phyloP scores from a whole-genome alignment of 768 basidiomycete species.

The Rhizopogon sp. region DNA sequence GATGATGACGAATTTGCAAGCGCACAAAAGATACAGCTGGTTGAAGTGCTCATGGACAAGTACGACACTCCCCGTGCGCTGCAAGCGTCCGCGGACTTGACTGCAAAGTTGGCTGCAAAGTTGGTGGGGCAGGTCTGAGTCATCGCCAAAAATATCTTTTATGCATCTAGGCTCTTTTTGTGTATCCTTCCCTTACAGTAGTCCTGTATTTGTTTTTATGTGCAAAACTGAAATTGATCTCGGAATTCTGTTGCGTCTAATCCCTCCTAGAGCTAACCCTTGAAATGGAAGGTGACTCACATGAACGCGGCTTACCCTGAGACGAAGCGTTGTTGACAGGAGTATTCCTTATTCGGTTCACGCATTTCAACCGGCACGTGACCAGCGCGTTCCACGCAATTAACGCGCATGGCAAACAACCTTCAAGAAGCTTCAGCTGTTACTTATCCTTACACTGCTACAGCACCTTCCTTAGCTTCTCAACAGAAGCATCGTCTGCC shows the following conservation, averaged over 20 bases:
- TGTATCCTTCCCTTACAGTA: neutral
- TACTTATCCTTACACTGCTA: constrained; percentile 1
- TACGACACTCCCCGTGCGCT: constrained; percentile 68
- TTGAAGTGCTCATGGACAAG: constrained; percentile 74
- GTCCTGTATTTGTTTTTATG: no score
- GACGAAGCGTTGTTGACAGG: neutral
- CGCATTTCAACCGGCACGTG: constrained; percentile 15
- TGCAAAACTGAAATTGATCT: neutral
- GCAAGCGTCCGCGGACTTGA: constrained; percentile 42
- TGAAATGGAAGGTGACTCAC: no score
- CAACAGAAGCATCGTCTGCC: neutral
- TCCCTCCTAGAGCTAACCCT: no score
- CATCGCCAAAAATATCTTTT: no score
- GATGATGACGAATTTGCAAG: constrained; percentile 54
- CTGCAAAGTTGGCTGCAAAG: constrained; percentile 10
- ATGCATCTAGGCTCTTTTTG: neutral
- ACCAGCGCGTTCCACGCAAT: constrained; percentile 16
- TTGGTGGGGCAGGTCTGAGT: constrained; percentile 14
- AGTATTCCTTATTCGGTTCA: neutral
- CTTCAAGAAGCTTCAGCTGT: no score
- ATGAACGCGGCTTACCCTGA: no score
- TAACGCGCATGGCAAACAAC: neutral
- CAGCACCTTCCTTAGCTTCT: neutral
- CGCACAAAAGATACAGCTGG: constrained; percentile 68
- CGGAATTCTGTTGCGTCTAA: neutral